Conservation (phyloP, 1,284 basidiomycete species). For the Tylopilus microsporus region DNA sequence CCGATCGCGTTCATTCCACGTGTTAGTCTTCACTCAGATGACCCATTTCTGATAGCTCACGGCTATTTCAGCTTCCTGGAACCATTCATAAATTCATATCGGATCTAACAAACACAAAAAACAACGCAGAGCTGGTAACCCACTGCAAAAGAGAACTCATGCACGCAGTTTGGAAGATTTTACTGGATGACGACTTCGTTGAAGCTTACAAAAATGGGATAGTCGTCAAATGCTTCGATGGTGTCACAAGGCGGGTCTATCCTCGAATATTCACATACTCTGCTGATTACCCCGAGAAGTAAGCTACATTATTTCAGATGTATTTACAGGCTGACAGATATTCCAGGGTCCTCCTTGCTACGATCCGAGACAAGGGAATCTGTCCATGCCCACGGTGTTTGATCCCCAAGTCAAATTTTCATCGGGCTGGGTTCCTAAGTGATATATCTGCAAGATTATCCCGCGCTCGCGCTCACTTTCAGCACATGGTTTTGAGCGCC, state of each 20-base stretch:
- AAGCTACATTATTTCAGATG: background rate
- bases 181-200: background rate
- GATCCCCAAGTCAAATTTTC: background rate
- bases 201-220: background rate
- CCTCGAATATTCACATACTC: background rate
- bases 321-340: background rate
- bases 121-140: background rate
- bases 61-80: too few relatives aligned
- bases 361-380: background rate
- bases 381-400: background rate
- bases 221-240: background rate
- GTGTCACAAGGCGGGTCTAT: background rate
- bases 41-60: too few relatives aligned
- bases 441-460: background rate
- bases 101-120: background rate
- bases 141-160: background rate
- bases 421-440: background rate
- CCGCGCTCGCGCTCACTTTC: background rate
- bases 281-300: background rate
- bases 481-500: background rate
- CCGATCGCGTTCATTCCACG: too few relatives aligned
- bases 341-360: background rate
- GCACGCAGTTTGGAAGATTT: background rate
- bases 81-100: background rate
- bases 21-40: too few relatives aligned